These are phyloP conservation scores for Lolium multiflorum DNA, from an alignment of 176 grass and related monocot genomes.

Conservation along the genomic window DNA sequence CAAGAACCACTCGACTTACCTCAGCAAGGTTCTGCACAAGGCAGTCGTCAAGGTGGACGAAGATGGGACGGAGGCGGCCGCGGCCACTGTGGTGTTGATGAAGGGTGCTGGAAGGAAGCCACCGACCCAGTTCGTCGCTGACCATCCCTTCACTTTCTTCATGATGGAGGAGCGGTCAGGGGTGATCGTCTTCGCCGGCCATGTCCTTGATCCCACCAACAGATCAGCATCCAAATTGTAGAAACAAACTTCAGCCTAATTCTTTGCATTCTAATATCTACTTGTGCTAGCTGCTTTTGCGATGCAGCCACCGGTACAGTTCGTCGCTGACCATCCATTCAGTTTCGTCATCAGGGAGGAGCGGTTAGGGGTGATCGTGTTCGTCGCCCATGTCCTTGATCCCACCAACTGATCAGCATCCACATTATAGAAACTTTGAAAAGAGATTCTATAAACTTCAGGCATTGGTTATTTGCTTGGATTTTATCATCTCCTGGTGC, in stretches of 20 bases:
- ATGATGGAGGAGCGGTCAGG: not conserved
- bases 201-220: not conserved
- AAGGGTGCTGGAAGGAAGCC: not conserved
- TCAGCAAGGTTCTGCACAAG: not conserved
- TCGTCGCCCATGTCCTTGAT: not conserved
- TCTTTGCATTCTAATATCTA: not conserved
- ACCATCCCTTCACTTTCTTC: not conserved
- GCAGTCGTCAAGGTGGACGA: not conserved
- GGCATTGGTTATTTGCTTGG: not conserved
- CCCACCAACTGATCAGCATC: not conserved
- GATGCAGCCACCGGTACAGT: not conserved
- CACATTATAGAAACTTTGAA: not conserved
- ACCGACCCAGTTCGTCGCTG: not conserved
- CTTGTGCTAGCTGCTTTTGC: not conserved
- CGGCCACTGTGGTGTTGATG: not conserved
- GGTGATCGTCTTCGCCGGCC: not conserved
- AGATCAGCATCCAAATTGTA: not conserved
- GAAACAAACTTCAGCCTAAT: not conserved
- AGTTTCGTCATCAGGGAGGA: conserved; percentile 44
- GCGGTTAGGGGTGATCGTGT: conserved; percentile 11
- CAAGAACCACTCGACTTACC: not conserved
- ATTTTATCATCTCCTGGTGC: not conserved
- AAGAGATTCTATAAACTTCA: not conserved
- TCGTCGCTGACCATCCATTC: conserved; percentile 37
- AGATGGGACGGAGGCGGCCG: not conserved